Base-by-base conservation (phyloP, 495 filamentous ascomycete genomes). In the Penicillium robsamsonii region DNA sequence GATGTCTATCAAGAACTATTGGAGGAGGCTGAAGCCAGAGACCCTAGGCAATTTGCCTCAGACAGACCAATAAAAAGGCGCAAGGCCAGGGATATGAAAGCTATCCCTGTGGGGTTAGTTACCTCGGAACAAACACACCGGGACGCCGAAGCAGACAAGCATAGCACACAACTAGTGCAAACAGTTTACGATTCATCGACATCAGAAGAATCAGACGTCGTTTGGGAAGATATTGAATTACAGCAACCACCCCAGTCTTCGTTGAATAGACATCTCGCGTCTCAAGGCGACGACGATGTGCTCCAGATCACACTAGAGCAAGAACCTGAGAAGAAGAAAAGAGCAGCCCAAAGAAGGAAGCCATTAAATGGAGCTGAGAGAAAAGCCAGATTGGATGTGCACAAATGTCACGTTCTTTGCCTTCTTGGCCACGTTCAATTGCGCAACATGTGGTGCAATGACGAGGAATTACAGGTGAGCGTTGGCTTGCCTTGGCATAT, bases 361-460 rank as follows among this genome's bases (percentile, higher is more conserved):
- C 80, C 81, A 10, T 74, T 91, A 43, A 86, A 80, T 29, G 83
- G 79, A 20, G 81, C 79, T 8, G 93, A 96, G 64, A 92, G 81
- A 61, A 83, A 79, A 46, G 70, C 83, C 11, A 80, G 92, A 38
- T 68, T 94, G 25, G 82, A 94, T 55, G 74, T 90, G 31, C 94
- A 99, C 65, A 96, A 96, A 71, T 75, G 82, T 60, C 91, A 99
- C 74, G 45, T 97, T 3, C 77, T 96, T 31, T 95, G 91, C 62
- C 77, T 97, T 1, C 67, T 97, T 30, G 78, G 78, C 4, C 90
- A 97, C 69, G 82, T 87, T 18, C 79, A 86, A 58, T 70, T 81
- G 24, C 82, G 92, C 40, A 97, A 96, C 66, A 70, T 75, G 50
- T 97, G 93, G 93, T 97, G 92, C 66, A 96, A 96, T 68, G 85